phyloP scores from a whole-genome alignment of 108 stramenopile genomes.

The Cyclotella atomus region DNA sequence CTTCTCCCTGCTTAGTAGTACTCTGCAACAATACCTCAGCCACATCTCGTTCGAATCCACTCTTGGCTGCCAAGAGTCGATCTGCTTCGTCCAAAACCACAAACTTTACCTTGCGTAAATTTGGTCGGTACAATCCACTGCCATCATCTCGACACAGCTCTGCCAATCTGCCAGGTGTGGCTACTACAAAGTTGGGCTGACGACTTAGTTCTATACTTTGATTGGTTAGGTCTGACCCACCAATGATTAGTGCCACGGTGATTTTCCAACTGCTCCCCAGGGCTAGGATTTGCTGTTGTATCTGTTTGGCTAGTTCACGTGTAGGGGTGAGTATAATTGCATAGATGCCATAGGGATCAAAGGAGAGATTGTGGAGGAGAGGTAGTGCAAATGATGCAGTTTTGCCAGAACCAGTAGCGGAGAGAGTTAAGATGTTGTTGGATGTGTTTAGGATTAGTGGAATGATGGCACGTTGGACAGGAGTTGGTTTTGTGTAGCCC shows the following conservation, averaged over 20 bases:
- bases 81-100: conserved; percentile 98
- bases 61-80: conserved; percentile 83
- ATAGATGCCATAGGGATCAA: conserved; percentile 93
- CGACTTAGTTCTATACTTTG: conserved; percentile 73
- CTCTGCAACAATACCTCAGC: conserved; percentile 80
- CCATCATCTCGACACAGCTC: conserved; percentile 73
- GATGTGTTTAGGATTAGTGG: conserved; percentile 59
- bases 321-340: conserved; percentile 93
- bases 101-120: conserved; percentile 73
- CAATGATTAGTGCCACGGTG: conserved; percentile 82
- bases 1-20: conserved; percentile 29
- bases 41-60: conserved; percentile 92
- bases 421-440: conserved; percentile 70
- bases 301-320: conserved; percentile 97
- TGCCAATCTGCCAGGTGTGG: conserved; percentile 94
- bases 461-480: conserved; percentile 74
- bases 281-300: conserved; percentile 92
- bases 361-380: conserved; percentile 83
- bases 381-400: conserved; percentile 93
- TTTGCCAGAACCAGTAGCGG: conserved; percentile 89
- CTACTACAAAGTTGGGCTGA: conserved; percentile 95
- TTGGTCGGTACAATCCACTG: conserved; percentile 58
- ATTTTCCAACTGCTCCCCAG: conserved; percentile 83
- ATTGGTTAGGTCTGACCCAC: conserved; percentile 85
- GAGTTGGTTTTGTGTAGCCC: conserved; percentile 72